Base-by-base conservation (phyloP, 164 flowering plant species). In the Aristolochia fimbriata region DNA sequence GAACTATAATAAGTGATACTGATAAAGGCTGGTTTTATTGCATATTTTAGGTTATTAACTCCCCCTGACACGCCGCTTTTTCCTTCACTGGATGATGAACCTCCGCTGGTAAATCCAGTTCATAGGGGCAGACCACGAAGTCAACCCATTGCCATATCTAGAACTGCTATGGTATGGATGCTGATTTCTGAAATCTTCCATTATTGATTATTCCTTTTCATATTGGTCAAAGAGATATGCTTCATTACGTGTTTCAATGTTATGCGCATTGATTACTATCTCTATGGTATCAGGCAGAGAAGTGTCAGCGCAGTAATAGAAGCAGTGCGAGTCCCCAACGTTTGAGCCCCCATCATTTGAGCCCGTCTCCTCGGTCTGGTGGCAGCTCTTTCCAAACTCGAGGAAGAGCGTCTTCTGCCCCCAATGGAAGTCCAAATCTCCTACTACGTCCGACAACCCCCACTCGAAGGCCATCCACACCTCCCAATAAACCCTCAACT, bases 31-130 rank as follows among this genome's bases (percentile, higher is more conserved):
- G 57, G 33, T 55, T 56, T 55, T 63, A n/a, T 47, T 66, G 59
- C 27, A 65, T 60, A 45, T 51, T 23, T 59, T 65, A 94, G 99
- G 99, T 76, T 94, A 57, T 71, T 91, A 59, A 94, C 99, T 72
- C 99, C 99, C 61, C 99, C 99, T 0, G 97, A 84, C 27, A 87
- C 96, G n/a, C 99, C 97, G n/a, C 94, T 94, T 37, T 94, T 87
- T 63, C 80, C 81, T 64, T 88, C 96, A 14, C 65, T 94, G 84
- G 97, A 94, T 51, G 94, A 88, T 66, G 97, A 91, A 65, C 65
- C 80, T 43, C 74, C 77, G 37, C 63, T 81, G 46, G 71, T 57
- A 65, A 77, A 69, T 69, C 66, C 63, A 74, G 71, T 75, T 24
- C 76, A 62, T 25, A 82, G 86, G 65, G 96, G 97, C 20, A 79